These are phyloP conservation scores for Sextonia rubra DNA, from an alignment of 164 flowering plant species.

Conservation along the genomic window DNA sequence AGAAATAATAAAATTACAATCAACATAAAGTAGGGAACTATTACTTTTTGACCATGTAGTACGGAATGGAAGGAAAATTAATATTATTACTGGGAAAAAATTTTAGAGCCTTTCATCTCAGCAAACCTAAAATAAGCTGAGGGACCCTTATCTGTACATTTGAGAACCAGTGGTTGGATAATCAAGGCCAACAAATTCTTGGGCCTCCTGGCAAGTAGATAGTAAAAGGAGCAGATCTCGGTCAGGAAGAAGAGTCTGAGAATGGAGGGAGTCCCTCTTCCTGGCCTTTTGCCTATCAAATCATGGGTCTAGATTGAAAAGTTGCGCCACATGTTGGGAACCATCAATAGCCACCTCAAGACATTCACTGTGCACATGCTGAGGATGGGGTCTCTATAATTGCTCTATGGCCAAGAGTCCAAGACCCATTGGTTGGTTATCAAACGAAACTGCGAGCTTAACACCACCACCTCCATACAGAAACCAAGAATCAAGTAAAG, in stretches of 20 bases:
- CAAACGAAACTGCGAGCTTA: neutral
- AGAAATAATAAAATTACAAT: neutral
- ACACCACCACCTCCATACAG: neutral
- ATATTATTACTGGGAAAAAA: neutral
- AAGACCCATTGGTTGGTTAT: slow-evolving; percentile 13
- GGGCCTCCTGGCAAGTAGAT: neutral
- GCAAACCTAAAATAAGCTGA: too few species aligned
- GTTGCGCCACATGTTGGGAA: neutral
- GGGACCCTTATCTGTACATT: neutral
- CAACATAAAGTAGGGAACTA: neutral
- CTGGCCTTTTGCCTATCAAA: neutral
- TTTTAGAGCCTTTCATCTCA: neutral
- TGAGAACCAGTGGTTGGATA: neutral
- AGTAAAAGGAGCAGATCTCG: neutral
- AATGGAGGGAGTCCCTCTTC: neutral
- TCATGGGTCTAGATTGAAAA: neutral
- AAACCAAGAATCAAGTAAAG: slow-evolving; percentile 3
- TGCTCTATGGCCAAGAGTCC: neutral
- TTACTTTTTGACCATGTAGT: neutral
- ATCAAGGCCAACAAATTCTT: neutral
- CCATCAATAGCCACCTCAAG: neutral
- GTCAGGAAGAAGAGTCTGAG: neutral
- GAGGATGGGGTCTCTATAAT: neutral
- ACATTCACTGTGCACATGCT: neutral
- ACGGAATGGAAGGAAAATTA: neutral